Percentiles rank a stretch among this genome's conserved stretches.
Conservation (phyloP, 768 basidiomycete genomes). For the Mycena sanguinolenta region DNA sequence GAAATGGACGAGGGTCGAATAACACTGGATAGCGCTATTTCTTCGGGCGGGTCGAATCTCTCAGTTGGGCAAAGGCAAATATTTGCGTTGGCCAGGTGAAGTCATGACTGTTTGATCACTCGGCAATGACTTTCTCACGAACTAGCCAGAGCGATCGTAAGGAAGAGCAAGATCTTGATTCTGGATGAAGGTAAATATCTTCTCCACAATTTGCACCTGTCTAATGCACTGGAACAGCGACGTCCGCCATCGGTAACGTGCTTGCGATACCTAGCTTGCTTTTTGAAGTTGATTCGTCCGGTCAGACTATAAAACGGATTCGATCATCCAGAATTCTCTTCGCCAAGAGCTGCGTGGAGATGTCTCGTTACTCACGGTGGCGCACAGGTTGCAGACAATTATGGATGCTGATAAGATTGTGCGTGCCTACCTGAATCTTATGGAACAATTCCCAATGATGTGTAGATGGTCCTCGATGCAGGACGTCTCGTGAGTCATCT, state of each 20-base stretch:
- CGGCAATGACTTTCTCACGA: background rate
- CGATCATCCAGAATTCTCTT: constrained; percentile 58
- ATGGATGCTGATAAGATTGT: constrained; percentile 49
- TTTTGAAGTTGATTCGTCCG: constrained; percentile 38
- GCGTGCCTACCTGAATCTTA: constrained; percentile 29
- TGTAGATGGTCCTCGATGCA: constrained; percentile 56
- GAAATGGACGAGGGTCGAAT: constrained; percentile 44
- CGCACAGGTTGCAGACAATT: constrained; percentile 35
- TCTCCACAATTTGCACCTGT: background rate
- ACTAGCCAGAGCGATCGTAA: constrained; percentile 18
- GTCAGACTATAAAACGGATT: constrained; percentile 53
- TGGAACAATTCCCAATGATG: constrained; percentile 6
- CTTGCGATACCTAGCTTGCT: constrained; percentile 36
- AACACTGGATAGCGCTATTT: constrained; percentile 36
- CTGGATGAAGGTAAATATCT: constrained; percentile 29
- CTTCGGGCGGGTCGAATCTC: constrained; percentile 41
- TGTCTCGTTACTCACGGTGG: constrained; percentile 28
- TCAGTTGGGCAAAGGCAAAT: constrained; percentile 63
- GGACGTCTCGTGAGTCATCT: constrained; percentile 50
- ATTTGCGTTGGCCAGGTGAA: constrained; percentile 52
- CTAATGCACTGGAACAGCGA: constrained; percentile 8
- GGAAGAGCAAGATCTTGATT: constrained; percentile 39
- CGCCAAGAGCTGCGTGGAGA: constrained; percentile 32
- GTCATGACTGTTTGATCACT: background rate
- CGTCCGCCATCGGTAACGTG: constrained; percentile 17